These are phyloP conservation scores for Glarea lozoyensis DNA, from an alignment of 495 filamentous ascomycete species.

Conservation along the genomic window DNA sequence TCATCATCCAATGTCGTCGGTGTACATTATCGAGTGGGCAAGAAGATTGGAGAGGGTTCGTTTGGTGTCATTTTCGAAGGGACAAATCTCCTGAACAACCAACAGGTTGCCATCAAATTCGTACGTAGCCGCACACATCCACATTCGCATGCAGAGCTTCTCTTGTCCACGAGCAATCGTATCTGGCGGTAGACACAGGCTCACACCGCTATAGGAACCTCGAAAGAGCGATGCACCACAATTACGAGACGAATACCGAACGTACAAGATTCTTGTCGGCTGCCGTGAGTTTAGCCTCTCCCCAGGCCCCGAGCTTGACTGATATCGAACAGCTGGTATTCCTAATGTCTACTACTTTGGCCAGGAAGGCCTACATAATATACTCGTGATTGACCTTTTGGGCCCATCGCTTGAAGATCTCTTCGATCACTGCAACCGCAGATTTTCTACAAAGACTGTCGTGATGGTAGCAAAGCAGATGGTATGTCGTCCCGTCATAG, in stretches of 20 bases:
- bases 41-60: constrained; percentile 98
- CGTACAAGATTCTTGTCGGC: constrained; percentile 98
- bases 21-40: constrained; percentile 97
- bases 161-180: too few species aligned
- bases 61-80: constrained; percentile 99
- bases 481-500: constrained; percentile 42
- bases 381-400: constrained; percentile 95
- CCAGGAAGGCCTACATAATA: constrained; percentile 98
- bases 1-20: constrained; percentile 97
- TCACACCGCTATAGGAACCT: constrained; percentile 63
- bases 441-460: constrained; percentile 94
- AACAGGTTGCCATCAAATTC: constrained; percentile 99
- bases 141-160: too few species aligned
- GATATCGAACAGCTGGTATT: constrained; percentile 66
- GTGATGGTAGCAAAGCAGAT: constrained; percentile 99
- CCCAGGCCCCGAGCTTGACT: constrained; percentile 2
- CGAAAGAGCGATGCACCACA: constrained; percentile 98
- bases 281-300: constrained; percentile 67
- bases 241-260: constrained; percentile 96
- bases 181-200: not conserved
- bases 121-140: constrained; percentile 47
- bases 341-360: constrained; percentile 99
- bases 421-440: constrained; percentile 93
- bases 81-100: constrained; percentile 96
- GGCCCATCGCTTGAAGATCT: constrained; percentile 95